Evolutionary conservation across 768 basidiomycete genomes (phyloP).

Genomic region (Lepiota brunneoincarnata): DNA sequence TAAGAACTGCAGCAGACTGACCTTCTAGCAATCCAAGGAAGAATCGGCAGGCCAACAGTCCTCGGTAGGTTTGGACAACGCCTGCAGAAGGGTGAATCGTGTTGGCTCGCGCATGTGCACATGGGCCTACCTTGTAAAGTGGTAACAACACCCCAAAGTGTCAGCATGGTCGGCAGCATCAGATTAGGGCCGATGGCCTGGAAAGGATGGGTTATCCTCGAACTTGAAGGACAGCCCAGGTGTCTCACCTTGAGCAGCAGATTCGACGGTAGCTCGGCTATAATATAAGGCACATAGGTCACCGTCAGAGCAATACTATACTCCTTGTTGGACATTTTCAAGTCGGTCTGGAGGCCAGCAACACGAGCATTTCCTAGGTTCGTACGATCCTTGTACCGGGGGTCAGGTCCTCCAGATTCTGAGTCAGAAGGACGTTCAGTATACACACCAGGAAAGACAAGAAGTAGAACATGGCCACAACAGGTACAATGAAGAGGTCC

Average conservation of each 20-base stretch:
- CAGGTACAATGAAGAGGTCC: conserved; percentile 44
- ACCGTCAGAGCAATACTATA: conserved; percentile 51
- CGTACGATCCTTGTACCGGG: conserved; percentile 39
- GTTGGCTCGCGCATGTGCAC: neutral
- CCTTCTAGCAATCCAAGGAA: conserved; percentile 52
- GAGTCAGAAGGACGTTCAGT: neutral
- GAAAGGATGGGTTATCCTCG: neutral
- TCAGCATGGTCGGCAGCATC: conserved; percentile 58
- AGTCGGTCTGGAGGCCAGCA: conserved; percentile 54
- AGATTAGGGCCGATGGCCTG: conserved; percentile 55
- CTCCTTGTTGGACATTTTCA: conserved; percentile 45
- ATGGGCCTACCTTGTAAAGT: conserved; percentile 50
- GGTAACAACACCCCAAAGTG: conserved; percentile 66
- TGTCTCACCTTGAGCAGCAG: conserved; percentile 47
- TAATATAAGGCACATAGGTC: conserved; percentile 53
- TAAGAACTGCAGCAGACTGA: conserved; percentile 5
- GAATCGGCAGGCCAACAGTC: conserved; percentile 46
- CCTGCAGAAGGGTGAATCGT: conserved; percentile 26
- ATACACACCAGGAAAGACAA: conserved; percentile 49
- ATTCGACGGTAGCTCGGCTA: conserved; percentile 61
- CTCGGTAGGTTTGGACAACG: conserved; percentile 41
- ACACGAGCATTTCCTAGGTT: conserved; percentile 62
- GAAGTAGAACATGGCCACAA: conserved; percentile 48
- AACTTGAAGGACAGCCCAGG: neutral
- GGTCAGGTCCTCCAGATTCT: neutral